Base-by-base conservation (phyloP, 306 rosid species). In the Potentilla sterilis region DNA sequence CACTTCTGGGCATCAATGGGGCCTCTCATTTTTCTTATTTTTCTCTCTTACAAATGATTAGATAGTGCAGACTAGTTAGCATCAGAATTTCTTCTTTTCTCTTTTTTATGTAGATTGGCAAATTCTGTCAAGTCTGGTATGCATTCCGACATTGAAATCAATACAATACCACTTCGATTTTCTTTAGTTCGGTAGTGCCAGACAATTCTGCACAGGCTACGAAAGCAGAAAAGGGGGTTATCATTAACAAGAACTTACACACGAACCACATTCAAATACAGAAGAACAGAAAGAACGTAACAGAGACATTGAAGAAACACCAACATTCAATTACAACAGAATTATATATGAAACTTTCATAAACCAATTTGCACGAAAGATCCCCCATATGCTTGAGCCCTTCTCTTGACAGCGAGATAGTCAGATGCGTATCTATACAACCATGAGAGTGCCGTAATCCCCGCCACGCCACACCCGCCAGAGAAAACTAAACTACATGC, bases 391-490 rank as follows among this genome's bases (percentile, higher is more conserved):
- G 80, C 92, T 55, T 70, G 78, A 2, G 90, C 87, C 69, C 78
- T 86, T 1, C 80, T 82, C 83, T 79, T 88, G 43, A 75, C 77
- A 55, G 87, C 90, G 7, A 6, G 38, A 16, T 72, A 8, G 35
- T 54, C 84, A 0, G 87, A 11, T 16, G 83, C 82, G 7, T 86
- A 88, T 41, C 66, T 86, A 51, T 84, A 85, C 19, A 90, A 70
- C 90, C 92, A 88, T n/a, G 86, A 37, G 78, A 90, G 72, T 64
- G 87, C 81, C n/a, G 83, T 72, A 16, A 90, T 19, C 3, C 92
- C 90, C 15, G 83, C 87, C 43, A 86, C 72, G 8, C 89, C 87
- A 28, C 87, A 86, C 4, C 85, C 82, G 4, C 89, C 87, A 0
- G 92, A 88, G 75, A 88, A 85, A 35, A 85, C 4, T 4, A 90